Percentiles rank a stretch among this genome's conserved stretches.
These are phyloP conservation scores for Tolypocladium sp. DNA, from an alignment of 2,329 filamentous ascomycete genomes.

Conservation along the genomic window DNA sequence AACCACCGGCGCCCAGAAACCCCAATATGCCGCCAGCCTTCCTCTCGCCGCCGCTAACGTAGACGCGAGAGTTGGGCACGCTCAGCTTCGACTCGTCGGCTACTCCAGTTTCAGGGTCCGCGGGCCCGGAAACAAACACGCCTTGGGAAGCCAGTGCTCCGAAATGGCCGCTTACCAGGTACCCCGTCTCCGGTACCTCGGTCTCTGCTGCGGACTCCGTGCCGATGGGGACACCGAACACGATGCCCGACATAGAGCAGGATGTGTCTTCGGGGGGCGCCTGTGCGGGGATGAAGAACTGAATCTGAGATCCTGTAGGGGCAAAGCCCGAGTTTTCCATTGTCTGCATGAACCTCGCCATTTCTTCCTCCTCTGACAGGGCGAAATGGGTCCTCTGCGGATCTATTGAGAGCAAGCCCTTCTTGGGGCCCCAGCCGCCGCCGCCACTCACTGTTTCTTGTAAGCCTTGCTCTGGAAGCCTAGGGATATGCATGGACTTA, in stretches of 20 bases:
- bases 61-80: slow-evolving; percentile 23
- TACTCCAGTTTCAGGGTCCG: slow-evolving; percentile 1
- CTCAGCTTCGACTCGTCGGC: slow-evolving; percentile 20
- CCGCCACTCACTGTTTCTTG: slow-evolving; percentile 57
- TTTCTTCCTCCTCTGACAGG: slow-evolving; percentile 36
- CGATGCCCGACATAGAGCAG: slow-evolving; percentile 9
- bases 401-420: slow-evolving; percentile 70
- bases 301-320: slow-evolving; percentile 53
- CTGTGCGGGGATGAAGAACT: slow-evolving; percentile 48
- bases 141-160: slow-evolving; percentile 55
- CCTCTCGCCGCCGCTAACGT: slow-evolving; percentile 5
- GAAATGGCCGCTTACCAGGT: slow-evolving; percentile 33
- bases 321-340: slow-evolving; percentile 43
- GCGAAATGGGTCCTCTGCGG: slow-evolving; percentile 49
- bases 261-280: slow-evolving; percentile 14
- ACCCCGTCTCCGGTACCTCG: background rate
- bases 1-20: slow-evolving; percentile 1
- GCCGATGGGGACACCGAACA: slow-evolving; percentile 24
- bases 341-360: slow-evolving; percentile 43
- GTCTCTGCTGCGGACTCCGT: slow-evolving; percentile 4
- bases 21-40: background rate
- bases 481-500: slow-evolving; percentile 7
- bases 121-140: slow-evolving; percentile 37
- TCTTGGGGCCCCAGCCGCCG: slow-evolving; percentile 76
- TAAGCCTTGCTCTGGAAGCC: slow-evolving; percentile 7